Evolutionary conservation across 805 yeast genomes (phyloP), one percentile per base, ranked within the genome.

Genomic region (Barnettozyma californica): DNA sequence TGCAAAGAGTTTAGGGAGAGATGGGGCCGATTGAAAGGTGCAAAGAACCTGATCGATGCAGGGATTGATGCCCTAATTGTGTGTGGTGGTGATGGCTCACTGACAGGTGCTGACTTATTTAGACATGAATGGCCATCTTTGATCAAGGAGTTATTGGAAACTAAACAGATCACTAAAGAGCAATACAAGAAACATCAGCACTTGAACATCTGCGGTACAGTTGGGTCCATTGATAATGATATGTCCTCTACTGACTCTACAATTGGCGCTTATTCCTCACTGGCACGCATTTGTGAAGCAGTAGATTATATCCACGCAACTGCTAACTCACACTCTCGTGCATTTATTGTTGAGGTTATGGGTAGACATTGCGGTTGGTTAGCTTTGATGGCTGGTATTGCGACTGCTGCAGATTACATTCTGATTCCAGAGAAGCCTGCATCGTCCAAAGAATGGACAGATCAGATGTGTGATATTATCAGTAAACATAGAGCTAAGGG

Each of bases 321-420:
- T 21, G 95, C 95, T 21, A 77, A 78, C 45, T 84, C 91, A 1
- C 95, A 86, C 65, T 84, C 89, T 27, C 71, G 95, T 63, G 94
- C 92, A 4, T 86, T 86, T 60, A 87, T 86, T 37, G 81, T 86
- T 38, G 95, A 86, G 69, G 95, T 86, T 18, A 86, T 86, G 95
- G 95, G 95, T 51, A 76, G 95, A 67, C 90, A 86, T 65, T 86
- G 95, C 71, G 95, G 95, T 53, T 86, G 95, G 95, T 73, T 86
- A 53, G 92, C 87, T 1, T 69, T 86, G 53, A 80, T 84, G 85
- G 82, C 92, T 16, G 95, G 94, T 54, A 74, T 86, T 51, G 78
- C 89, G 13, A 81, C 89, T 14, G 80, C 90, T 54, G 92, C 95
- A 2, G 95, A 86, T 65, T 86, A 77, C 59, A 82, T 86, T 43